Evolutionary conservation across 176 grass and related monocot genomes (phyloP).

Genomic region (Aegilops tauschii): DNA sequence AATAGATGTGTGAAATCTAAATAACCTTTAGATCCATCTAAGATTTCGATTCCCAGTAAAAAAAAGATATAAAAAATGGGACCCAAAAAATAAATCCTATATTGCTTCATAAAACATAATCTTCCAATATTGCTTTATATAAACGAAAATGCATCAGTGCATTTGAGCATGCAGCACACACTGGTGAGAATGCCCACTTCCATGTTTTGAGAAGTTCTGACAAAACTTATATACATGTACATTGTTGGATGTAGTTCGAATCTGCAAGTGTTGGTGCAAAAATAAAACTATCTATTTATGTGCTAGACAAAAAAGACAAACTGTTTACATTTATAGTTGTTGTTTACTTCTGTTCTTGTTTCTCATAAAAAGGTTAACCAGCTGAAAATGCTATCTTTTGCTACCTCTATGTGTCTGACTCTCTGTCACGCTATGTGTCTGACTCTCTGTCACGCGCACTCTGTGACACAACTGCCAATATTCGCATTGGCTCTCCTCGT

Average conservation of each 20-base stretch:
- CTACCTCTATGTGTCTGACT: background rate
- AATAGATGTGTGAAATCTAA: background rate
- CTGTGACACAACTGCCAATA: constrained; percentile 11
- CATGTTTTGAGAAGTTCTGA: background rate
- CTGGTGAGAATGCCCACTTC: background rate
- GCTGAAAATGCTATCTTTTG: background rate
- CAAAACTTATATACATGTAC: background rate
- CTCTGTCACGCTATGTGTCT: background rate
- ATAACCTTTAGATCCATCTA: no score
- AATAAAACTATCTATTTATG: background rate
- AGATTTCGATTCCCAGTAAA: no score
- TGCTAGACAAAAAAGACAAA: background rate
- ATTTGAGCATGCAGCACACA: background rate
- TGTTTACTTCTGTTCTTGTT: background rate
- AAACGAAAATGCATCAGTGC: background rate
- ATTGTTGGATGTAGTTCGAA: background rate
- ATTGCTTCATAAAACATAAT: no score
- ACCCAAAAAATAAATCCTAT: no score
- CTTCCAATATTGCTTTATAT: background rate
- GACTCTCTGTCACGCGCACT: background rate
- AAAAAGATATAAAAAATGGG: no score
- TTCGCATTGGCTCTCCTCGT: background rate
- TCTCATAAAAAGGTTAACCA: background rate
- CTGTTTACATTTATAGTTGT: background rate
- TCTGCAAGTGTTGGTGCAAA: background rate